Percentiles rank a stretch among this genome's conserved stretches.
Evolutionary conservation across 306 rosid genomes (phyloP).

Genomic region (Begonia loranthoides): DNA sequence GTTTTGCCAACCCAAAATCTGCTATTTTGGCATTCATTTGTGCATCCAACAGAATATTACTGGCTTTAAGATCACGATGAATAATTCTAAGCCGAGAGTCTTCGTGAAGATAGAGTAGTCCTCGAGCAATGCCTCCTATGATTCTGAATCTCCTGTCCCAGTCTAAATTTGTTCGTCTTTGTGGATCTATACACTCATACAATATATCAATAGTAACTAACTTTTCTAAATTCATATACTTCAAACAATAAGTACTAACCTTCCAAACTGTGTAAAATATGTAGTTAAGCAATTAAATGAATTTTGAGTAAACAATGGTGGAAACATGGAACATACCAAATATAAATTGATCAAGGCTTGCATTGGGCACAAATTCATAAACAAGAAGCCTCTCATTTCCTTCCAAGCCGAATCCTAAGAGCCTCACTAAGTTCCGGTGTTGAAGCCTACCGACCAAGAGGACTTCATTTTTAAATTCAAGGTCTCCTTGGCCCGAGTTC

Average conservation of each 20-base stretch:
- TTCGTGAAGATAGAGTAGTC: conserved; percentile 50
- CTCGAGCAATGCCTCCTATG: conserved; percentile 43
- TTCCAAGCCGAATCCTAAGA: conserved; percentile 43
- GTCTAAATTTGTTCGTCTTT: conserved; percentile 14
- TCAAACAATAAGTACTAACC: neutral
- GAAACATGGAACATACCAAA: conserved; percentile 28
- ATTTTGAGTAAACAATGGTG: neutral
- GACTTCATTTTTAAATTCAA: conserved; percentile 54
- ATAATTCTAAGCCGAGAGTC: conserved; percentile 48
- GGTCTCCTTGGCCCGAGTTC: conserved; percentile 53
- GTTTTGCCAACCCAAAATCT: conserved; percentile 66
- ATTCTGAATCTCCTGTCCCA: conserved; percentile 42
- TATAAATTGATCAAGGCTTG: conserved; percentile 43
- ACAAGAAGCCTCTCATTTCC: conserved; percentile 43
- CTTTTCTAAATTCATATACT: neutral
- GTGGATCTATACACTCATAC: neutral
- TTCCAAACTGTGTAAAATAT: no score
- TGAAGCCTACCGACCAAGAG: conserved; percentile 47
- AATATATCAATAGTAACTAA: neutral
- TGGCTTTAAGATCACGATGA: conserved; percentile 59
- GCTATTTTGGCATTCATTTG: conserved; percentile 49
- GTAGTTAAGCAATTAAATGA: no score
- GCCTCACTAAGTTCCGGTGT: conserved; percentile 49
- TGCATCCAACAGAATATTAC: conserved; percentile 41
- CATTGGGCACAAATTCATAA: conserved; percentile 53